Conservation (phyloP, 768 basidiomycete genomes). For the Hericium coralloides region DNA sequence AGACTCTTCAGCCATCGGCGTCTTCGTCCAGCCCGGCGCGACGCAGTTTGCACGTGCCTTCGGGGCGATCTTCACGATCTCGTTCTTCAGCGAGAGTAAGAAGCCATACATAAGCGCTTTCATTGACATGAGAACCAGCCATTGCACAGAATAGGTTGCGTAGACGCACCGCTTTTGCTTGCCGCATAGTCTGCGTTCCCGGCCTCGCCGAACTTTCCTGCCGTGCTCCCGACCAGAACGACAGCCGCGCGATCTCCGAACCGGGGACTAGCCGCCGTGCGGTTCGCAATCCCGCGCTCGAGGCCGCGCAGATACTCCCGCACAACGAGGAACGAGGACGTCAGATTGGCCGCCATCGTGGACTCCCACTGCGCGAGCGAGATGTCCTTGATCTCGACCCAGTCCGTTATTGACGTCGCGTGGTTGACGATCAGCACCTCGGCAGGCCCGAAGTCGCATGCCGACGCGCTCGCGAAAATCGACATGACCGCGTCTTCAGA, state of each 20-base stretch:
- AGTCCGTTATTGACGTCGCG: conserved; percentile 37
- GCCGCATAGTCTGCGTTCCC: conserved; percentile 60
- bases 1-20: conserved; percentile 51
- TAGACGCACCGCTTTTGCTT: conserved; percentile 52
- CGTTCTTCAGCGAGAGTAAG: conserved; percentile 62
- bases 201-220: conserved; percentile 70
- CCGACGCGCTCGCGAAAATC: conserved; percentile 33
- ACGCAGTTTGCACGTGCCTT: conserved; percentile 62
- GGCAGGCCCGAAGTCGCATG: conserved; percentile 30
- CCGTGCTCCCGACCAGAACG: conserved; percentile 59
- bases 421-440: conserved; percentile 59
- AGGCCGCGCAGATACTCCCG: conserved; percentile 49
- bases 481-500: conserved; percentile 42
- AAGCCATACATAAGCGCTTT: conserved; percentile 68
- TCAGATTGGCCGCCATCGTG: conserved; percentile 56
- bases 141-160: neutral
- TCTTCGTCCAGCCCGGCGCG: conserved; percentile 51
- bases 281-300: conserved; percentile 16
- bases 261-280: conserved; percentile 21
- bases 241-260: conserved; percentile 42
- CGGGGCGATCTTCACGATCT: conserved; percentile 70
- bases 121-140: neutral
- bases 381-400: conserved; percentile 48
- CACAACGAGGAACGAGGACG: conserved; percentile 58
- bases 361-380: conserved; percentile 52